Evolutionary conservation across 176 grass and related monocot genomes (phyloP).

Genomic region (Rhynchospora breviuscula): DNA sequence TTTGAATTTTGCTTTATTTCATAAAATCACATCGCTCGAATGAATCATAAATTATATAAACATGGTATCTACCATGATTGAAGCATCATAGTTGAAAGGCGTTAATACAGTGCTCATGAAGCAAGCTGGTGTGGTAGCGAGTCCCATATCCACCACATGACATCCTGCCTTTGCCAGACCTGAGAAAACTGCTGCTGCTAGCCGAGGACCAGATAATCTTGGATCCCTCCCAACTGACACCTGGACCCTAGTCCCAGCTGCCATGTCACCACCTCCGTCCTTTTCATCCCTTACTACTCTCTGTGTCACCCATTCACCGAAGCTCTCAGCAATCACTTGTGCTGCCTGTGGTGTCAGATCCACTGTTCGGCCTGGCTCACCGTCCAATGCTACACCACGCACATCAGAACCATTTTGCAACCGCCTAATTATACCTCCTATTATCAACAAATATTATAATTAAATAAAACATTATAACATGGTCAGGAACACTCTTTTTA

Average conservation of each 20-base stretch:
- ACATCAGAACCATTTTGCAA: conserved; percentile 84
- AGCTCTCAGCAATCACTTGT: conserved; percentile 67
- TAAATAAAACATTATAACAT: not conserved
- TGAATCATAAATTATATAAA: not conserved
- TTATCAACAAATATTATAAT: not conserved
- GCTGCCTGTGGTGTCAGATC: conserved; percentile 66
- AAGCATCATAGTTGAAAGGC: conserved; percentile 61
- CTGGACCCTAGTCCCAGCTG: conserved; percentile 10
- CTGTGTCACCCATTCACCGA: conserved; percentile 72
- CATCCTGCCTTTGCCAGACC: conserved; percentile 67
- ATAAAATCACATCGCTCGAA: not conserved
- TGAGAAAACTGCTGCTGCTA: conserved; percentile 50
- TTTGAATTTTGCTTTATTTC: not conserved
- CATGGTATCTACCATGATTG: conserved; percentile 57
- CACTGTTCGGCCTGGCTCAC: conserved; percentile 65
- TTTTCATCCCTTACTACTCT: not conserved
- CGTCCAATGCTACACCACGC: conserved; percentile 65
- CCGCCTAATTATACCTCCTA: conserved; percentile 44
- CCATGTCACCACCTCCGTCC: not conserved
- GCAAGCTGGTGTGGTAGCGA: conserved; percentile 82
- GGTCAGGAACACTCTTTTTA: too few relatives aligned
- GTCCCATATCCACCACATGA: conserved; percentile 63
- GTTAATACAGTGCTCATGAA: conserved; percentile 76
- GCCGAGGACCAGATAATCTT: conserved; percentile 38
- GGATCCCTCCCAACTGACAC: conserved; percentile 73